A percentile compares a stretch with the other conserved stretches of the same genome.
Conservation (phyloP, 495 filamentous ascomycete genomes). For the Trichoderma parareesei region DNA sequence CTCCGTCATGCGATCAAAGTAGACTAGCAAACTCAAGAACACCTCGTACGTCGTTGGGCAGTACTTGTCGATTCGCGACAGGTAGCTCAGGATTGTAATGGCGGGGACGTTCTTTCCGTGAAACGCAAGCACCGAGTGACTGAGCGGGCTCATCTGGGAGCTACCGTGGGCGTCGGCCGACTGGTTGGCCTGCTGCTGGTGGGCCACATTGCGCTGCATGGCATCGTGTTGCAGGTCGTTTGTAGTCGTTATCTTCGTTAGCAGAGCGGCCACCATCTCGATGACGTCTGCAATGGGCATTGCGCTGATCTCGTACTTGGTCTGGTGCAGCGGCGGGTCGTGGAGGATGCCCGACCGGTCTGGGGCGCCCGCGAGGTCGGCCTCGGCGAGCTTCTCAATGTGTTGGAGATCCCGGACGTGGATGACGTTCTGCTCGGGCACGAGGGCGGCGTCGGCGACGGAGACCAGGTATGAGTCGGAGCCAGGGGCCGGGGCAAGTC, state of each 20-base stretch:
- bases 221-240: constrained; percentile 90
- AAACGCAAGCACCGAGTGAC: constrained; percentile 92
- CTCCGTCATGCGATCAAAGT: constrained; percentile 99
- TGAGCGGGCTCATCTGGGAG: constrained; percentile 62
- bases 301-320: constrained; percentile 88
- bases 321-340: constrained; percentile 40
- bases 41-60: constrained; percentile 98
- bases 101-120: constrained; percentile 98
- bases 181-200: constrained; percentile 38
- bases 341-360: constrained; percentile 48
- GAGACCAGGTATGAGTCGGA: constrained; percentile 11
- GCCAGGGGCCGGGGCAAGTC: constrained; percentile 19
- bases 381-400: constrained; percentile 70
- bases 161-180: constrained; percentile 50
- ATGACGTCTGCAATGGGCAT: constrained; percentile 98
- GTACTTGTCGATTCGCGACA: constrained; percentile 96
- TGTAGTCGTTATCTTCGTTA: constrained; percentile 96
- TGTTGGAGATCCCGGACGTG: constrained; percentile 78
- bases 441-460: constrained; percentile 19
- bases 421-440: constrained; percentile 43
- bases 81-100: constrained; percentile 93
- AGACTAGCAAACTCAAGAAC: constrained; percentile 88
- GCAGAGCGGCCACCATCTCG: constrained; percentile 97
- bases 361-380: background rate
- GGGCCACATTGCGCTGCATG: constrained; percentile 38